Conservation (phyloP, 108 stramenopile species). For the Aurantiochytrium sp. region DNA sequence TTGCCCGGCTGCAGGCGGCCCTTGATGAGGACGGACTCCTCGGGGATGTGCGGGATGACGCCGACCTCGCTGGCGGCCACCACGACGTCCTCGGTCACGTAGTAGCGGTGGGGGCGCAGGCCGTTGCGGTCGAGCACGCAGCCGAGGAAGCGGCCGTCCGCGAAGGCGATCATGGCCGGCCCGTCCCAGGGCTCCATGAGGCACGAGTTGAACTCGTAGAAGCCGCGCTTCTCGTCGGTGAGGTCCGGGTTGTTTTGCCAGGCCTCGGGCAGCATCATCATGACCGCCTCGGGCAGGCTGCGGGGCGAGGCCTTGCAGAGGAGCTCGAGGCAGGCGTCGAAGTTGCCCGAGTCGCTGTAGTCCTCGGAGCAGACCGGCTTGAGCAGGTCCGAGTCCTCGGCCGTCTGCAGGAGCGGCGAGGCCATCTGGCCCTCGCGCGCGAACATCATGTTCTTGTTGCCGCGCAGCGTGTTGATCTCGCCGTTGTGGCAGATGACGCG, state of each 20-base stretch:
- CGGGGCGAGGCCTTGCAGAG: slow-evolving; percentile 76
- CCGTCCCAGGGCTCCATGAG: slow-evolving; percentile 99
- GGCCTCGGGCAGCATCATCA: slow-evolving; percentile 94
- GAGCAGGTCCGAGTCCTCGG: slow-evolving; percentile 67
- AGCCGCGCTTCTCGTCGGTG: slow-evolving; percentile 82
- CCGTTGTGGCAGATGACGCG: slow-evolving; percentile 97
- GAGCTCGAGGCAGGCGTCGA: slow-evolving; percentile 86
- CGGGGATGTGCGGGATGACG: slow-evolving; percentile 69
- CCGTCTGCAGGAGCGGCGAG: background rate
- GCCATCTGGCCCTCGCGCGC: slow-evolving; percentile 84
- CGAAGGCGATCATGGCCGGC: slow-evolving; percentile 97
- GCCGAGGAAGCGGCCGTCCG: slow-evolving; percentile 86
- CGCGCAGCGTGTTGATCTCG: slow-evolving; percentile 93
- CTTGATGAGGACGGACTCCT: slow-evolving; percentile 77
- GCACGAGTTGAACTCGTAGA: slow-evolving; percentile 95
- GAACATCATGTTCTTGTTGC: slow-evolving; percentile 97
- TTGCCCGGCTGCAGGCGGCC: slow-evolving; percentile 94
- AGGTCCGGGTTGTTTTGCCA: slow-evolving; percentile 85
- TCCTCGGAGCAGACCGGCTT: slow-evolving; percentile 77
- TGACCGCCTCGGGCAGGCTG: slow-evolving; percentile 79
- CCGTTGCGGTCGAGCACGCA: slow-evolving; percentile 90
- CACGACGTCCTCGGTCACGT: slow-evolving; percentile 90
- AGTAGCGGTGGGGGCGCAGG: slow-evolving; percentile 87
- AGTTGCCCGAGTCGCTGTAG: slow-evolving; percentile 91
- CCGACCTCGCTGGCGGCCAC: slow-evolving; percentile 89